These are phyloP conservation scores for Flammula alnicola DNA, from an alignment of 1,284 basidiomycete genomes.

Conservation along the genomic window DNA sequence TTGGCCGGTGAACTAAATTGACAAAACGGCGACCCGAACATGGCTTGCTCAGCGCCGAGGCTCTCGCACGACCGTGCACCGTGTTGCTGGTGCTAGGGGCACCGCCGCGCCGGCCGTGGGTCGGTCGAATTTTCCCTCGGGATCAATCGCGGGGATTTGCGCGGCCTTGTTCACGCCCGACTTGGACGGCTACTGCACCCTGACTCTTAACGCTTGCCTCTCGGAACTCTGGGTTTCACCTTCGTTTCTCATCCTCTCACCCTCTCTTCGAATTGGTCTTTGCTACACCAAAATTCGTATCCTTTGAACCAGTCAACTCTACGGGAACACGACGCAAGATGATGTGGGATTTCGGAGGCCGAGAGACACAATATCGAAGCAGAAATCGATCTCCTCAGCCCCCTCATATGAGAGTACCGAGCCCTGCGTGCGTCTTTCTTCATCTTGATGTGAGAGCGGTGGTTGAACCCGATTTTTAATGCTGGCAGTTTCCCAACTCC, in stretches of 20 bases:
- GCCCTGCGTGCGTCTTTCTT: slow-evolving; percentile 28
- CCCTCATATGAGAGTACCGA: slow-evolving; percentile 28
- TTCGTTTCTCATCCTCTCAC: background rate
- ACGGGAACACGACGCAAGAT: slow-evolving; percentile 31
- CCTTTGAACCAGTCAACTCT: background rate
- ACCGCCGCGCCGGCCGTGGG: slow-evolving; percentile 5
- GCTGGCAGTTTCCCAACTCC: slow-evolving; percentile 25
- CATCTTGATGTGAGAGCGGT: background rate
- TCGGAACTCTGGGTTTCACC: background rate
- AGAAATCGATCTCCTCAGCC: slow-evolving; percentile 23
- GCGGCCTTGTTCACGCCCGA: slow-evolving; percentile 7
- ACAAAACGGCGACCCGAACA: slow-evolving; percentile 2
- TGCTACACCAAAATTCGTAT: background rate
- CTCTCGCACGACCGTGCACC: background rate
- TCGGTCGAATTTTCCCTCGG: background rate
- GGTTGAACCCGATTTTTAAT: background rate
- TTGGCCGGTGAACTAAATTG: background rate
- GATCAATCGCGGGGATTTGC: background rate
- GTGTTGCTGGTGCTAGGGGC: background rate
- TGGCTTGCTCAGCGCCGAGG: slow-evolving; percentile 10
- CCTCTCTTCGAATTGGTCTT: background rate
- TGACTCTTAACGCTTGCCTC: slow-evolving; percentile 4
- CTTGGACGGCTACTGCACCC: slow-evolving; percentile 11
- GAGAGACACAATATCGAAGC: slow-evolving; percentile 10
- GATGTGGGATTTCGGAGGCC: slow-evolving; percentile 41